Evolutionary conservation across 164 flowering plant species (phyloP).

Genomic region (Tetracentron sinense): DNA sequence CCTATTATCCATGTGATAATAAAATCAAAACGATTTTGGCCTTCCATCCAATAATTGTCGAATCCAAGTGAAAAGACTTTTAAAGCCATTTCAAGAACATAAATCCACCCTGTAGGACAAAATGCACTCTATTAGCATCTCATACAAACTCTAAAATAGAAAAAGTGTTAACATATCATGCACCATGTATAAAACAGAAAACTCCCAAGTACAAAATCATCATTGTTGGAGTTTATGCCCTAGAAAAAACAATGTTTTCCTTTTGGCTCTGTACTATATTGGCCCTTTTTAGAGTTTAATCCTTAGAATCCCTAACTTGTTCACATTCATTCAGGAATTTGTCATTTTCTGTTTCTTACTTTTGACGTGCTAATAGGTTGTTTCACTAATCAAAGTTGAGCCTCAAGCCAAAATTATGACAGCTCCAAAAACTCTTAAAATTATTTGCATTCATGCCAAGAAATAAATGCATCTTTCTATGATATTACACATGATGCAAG

Average conservation of each 20-base stretch:
- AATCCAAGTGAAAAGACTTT: constrained; percentile 76
- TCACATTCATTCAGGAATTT: too few species aligned
- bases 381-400: too few species aligned
- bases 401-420: not conserved
- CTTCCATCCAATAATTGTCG: constrained; percentile 87
- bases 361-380: too few species aligned
- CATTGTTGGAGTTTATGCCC: not conserved
- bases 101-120: constrained; percentile 76
- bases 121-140: constrained; percentile 12
- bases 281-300: too few species aligned
- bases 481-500: not conserved
- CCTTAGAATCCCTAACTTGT: too few species aligned
- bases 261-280: not conserved
- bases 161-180: too few species aligned
- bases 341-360: too few species aligned
- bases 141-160: not conserved
- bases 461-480: not conserved
- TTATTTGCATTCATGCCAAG: not conserved
- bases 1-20: constrained; percentile 88
- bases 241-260: not conserved
- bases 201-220: not conserved
- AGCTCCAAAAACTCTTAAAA: not conserved
- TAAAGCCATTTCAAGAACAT: constrained; percentile 86
- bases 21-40: constrained; percentile 93
- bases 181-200: too few species aligned